phyloP scores from a whole-genome alignment of 2,329 filamentous ascomycete genomes.

The Delphinella strobiligena region DNA sequence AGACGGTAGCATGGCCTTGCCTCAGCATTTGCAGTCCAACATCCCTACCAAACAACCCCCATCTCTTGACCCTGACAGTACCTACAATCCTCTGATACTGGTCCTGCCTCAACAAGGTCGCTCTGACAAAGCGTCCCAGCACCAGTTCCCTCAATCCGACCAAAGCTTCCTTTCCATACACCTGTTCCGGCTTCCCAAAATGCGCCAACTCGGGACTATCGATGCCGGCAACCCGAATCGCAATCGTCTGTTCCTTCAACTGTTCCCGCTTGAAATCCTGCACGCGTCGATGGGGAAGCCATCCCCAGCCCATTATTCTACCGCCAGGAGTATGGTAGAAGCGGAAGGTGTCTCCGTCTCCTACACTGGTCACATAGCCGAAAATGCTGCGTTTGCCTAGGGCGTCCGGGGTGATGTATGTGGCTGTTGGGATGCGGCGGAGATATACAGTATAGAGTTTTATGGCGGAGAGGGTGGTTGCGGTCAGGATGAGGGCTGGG shows the following conservation, averaged over 20 bases:
- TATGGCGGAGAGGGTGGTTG: constrained; percentile 41
- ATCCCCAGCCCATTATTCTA: constrained; percentile 72
- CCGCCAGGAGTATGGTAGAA: constrained; percentile 94
- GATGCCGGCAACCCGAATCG: constrained; percentile 78
- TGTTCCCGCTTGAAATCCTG: not conserved
- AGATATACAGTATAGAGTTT: constrained; percentile 60
- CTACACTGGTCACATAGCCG: constrained; percentile 82
- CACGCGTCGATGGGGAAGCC: constrained; percentile 14
- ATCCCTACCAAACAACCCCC: constrained; percentile 50
- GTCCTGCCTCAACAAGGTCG: constrained; percentile 72
- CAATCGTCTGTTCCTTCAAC: constrained; percentile 46
- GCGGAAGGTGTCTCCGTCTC: constrained; percentile 93
- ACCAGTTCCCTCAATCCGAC: constrained; percentile 68
- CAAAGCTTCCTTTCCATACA: constrained; percentile 68
- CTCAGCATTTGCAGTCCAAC: constrained; percentile 85
- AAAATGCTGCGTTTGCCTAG: constrained; percentile 65
- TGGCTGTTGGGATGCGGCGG: constrained; percentile 68
- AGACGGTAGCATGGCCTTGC: constrained; percentile 74
- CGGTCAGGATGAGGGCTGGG: constrained; percentile 39
- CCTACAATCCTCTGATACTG: constrained; percentile 89
- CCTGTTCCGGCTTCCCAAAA: constrained; percentile 81
- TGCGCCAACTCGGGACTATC: constrained; percentile 90
- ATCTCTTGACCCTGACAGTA: constrained; percentile 62
- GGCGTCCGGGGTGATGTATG: constrained; percentile 60
- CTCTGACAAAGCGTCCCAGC: constrained; percentile 60